Evolutionary conservation across 768 basidiomycete genomes (phyloP), one percentile per base, ranked within the genome.

Genomic region (Tulasnella calospora): DNA sequence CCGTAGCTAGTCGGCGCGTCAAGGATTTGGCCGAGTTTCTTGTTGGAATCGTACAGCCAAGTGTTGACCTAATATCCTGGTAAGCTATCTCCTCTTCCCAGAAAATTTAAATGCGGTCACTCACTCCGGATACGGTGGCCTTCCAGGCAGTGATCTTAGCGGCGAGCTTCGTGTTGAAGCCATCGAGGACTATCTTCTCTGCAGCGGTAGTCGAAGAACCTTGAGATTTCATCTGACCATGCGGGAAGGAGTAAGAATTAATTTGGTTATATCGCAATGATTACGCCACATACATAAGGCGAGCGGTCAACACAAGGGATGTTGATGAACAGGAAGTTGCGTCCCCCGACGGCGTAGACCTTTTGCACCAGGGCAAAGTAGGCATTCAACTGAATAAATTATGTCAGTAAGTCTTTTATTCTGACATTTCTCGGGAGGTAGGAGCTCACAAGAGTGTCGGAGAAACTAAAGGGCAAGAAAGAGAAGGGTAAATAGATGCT

Each of bases 251-350:
- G 61, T 67, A 13, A 67, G 71, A 0, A 33, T 41, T 21, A 33
- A 46, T 5, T 3, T 36, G 6, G 3, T 33, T 23, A 10, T 7
- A 5, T 13, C 30, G 10, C 51, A 61, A 1, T 12, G 51, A 13
- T 33, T 55, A 33, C 86, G 86, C 33, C 83, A 86, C 79, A 84
- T 84, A 89, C 89, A 78, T 90, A 83, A 83, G 90, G 90, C 3
- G 89, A 86, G 44, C 89, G 86, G 74, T 91, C 83, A 30, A 87
- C 85, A 1, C 89, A 89, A 3, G 90, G 90, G 19, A 91, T 89
- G 40, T 88, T 90, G 75, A 91, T 85, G 84, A 91, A 89, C 21
- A 91, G 83, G 84, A 91, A 91, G 78, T 89, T 89, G 46, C 90
- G 85, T 10, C 87, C 91, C 23, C 91, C 91, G 30, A 36, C 86